Percentiles rank a stretch among this genome's conserved stretches.
These are phyloP conservation scores for Acacia acuminata DNA, from an alignment of 306 rosid species.

Conservation along the genomic window DNA sequence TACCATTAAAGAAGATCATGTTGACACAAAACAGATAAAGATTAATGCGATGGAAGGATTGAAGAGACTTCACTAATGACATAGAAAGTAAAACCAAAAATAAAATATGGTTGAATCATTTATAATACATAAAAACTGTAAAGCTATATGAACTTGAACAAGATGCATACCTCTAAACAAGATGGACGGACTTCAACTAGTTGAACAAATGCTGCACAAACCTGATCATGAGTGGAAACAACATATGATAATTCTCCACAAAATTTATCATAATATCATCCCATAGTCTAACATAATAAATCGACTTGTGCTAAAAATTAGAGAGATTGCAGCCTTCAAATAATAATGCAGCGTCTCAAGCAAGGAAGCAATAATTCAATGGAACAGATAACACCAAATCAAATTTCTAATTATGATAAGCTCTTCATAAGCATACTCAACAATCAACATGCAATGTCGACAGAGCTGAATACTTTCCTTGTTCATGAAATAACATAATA, in stretches of 20 bases:
- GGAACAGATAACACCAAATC: background rate
- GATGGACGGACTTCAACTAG: conserved; percentile 91
- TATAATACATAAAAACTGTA: background rate
- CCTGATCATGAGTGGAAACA: conserved; percentile 58
- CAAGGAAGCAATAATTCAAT: conserved; percentile 9
- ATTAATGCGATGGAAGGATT: conserved; percentile 14
- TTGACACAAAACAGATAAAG: background rate
- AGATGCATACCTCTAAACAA: conserved; percentile 75
- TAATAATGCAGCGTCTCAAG: background rate
- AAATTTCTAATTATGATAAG: background rate
- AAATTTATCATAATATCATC: conserved; percentile 17
- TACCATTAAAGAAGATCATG: conserved; percentile 16
- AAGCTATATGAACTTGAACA: conserved; percentile 20
- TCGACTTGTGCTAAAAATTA: background rate
- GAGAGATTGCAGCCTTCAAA: background rate
- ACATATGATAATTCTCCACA: conserved; percentile 22
- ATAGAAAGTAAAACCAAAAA: conserved; percentile 14
- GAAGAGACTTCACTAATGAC: conserved; percentile 5
- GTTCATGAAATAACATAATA: background rate
- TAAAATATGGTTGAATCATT: conserved; percentile 10
- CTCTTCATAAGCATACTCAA: conserved; percentile 4
- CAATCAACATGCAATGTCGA: background rate
- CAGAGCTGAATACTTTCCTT: background rate
- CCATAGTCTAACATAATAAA: background rate
- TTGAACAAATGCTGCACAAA: conserved; percentile 95